phyloP scores from a whole-genome alignment of 768 basidiomycete genomes.

The Amanita polypyramis region DNA sequence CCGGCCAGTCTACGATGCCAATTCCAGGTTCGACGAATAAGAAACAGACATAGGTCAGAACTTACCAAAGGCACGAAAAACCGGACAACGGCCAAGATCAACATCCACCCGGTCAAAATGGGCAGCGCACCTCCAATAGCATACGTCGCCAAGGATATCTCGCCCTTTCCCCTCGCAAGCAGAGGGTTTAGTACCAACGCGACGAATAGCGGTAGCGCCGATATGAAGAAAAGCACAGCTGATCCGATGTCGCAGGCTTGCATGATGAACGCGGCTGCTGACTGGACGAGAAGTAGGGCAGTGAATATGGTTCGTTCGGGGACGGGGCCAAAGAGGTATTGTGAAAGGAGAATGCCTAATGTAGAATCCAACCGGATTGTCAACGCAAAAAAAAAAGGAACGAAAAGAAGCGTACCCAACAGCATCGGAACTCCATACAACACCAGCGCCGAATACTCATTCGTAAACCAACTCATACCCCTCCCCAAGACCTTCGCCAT shows the following conservation, averaged over 20 bases:
- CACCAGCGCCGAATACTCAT: conserved; percentile 50
- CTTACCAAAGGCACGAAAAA: conserved; percentile 85
- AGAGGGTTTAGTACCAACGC: conserved; percentile 44
- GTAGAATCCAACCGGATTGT: no score
- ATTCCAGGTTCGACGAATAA: neutral
- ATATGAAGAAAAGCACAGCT: conserved; percentile 62
- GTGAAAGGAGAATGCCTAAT: conserved; percentile 55
- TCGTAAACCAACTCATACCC: conserved; percentile 80
- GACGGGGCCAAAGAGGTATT: conserved; percentile 41
- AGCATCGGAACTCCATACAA: conserved; percentile 72
- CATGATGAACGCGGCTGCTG: conserved; percentile 39
- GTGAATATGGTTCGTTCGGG: conserved; percentile 54
- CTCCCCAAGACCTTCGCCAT: conserved; percentile 54
- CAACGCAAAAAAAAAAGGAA: conserved; percentile 1
- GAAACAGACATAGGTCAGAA: neutral
- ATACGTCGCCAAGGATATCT: conserved; percentile 53
- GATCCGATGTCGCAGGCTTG: conserved; percentile 71
- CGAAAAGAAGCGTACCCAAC: conserved; percentile 38
- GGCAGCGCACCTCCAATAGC: conserved; percentile 47
- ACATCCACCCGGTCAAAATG: conserved; percentile 44
- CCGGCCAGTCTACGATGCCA: conserved; percentile 55
- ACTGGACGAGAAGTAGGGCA: conserved; percentile 50
- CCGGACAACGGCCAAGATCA: conserved; percentile 55
- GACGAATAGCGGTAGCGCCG: conserved; percentile 43
- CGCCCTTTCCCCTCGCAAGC: conserved; percentile 11